A percentile compares a stretch with the other conserved stretches of the same genome.
phyloP scores from a whole-genome alignment of 163 green algal species.

The Chlorella variabilis region DNA sequence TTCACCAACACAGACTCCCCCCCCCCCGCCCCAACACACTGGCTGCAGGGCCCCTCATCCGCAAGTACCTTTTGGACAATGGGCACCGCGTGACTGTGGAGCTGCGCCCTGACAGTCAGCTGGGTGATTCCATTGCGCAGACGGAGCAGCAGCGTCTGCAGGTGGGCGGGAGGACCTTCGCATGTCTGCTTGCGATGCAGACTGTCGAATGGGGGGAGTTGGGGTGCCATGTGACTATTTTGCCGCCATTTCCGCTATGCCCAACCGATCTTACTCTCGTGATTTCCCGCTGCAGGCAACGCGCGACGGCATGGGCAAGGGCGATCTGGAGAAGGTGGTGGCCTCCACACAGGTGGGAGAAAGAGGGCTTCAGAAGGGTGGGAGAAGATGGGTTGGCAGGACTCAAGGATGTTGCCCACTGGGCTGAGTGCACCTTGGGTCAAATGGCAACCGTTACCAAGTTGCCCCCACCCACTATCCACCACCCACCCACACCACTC shows the following conservation, averaged over 20 bases:
- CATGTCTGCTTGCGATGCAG: neutral
- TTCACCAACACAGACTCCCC: too few species aligned
- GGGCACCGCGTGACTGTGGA: constrained; percentile 84
- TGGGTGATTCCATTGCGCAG: constrained; percentile 74
- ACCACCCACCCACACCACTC: neutral
- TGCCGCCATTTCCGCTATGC: too few species aligned
- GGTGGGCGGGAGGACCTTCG: constrained; percentile 19
- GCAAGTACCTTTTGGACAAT: constrained; percentile 94
- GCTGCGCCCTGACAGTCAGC: constrained; percentile 79
- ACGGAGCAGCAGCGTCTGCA: constrained; percentile 80
- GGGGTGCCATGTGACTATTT: too few species aligned
- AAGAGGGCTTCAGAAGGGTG: neutral
- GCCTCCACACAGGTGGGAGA: neutral
- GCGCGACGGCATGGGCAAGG: neutral
- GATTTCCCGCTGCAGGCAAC: neutral
- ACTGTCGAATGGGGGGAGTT: too few species aligned
- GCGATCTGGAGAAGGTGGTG: constrained; percentile 14
- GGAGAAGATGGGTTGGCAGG: too few species aligned
- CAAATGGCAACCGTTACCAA: too few species aligned
- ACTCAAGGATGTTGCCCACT: too few species aligned
- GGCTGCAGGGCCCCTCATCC: constrained; percentile 77
- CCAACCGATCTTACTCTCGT: too few species aligned
- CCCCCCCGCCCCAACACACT: neutral
- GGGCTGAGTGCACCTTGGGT: too few species aligned
- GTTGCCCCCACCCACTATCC: too few species aligned